These are phyloP conservation scores for Flaveria sonorensis DNA, from an alignment of 129 eudicot genomes.

Conservation along the genomic window DNA sequence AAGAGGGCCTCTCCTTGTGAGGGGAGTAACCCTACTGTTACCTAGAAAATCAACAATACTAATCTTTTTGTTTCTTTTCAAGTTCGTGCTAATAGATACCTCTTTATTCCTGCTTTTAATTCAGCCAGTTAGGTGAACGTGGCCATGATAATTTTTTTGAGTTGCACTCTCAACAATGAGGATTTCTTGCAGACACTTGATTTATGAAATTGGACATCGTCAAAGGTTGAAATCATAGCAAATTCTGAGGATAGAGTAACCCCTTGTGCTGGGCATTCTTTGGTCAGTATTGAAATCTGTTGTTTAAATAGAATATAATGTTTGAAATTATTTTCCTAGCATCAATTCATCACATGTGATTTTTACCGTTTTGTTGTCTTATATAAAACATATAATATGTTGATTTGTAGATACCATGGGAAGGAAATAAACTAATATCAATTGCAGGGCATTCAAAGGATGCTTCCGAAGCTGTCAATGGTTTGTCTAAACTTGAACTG, in stretches of 20 bases:
- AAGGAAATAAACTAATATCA: constrained; percentile 83
- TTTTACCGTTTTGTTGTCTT: constrained; percentile 1
- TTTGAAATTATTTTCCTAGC: background rate
- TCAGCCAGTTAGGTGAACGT: background rate
- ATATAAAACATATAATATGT: constrained; percentile 14
- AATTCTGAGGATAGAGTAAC: constrained; percentile 47
- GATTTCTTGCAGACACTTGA: constrained; percentile 62
- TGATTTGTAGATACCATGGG: constrained; percentile 84
- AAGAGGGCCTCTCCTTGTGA: background rate
- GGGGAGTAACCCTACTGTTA: background rate
- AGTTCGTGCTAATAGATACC: constrained; percentile 4
- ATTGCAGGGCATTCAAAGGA: constrained; percentile 94
- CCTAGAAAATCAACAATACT: background rate
- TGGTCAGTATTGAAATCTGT: constrained; percentile 59
- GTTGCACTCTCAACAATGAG: constrained; percentile 18
- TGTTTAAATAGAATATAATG: constrained; percentile 11
- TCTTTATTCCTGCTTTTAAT: background rate
- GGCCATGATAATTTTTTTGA: constrained; percentile 1
- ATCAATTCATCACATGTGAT: constrained; percentile 10
- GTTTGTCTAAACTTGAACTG: constrained; percentile 37
- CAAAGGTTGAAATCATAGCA: constrained; percentile 73
- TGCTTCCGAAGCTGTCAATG: constrained; percentile 78
- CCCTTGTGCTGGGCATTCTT: constrained; percentile 93
- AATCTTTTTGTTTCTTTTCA: constrained; percentile 4
- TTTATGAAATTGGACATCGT: constrained; percentile 89